Evolutionary conservation across 2,329 filamentous ascomycete genomes (phyloP), one percentile per base, ranked within the genome.

Genomic region (Didymella lethalis): DNA sequence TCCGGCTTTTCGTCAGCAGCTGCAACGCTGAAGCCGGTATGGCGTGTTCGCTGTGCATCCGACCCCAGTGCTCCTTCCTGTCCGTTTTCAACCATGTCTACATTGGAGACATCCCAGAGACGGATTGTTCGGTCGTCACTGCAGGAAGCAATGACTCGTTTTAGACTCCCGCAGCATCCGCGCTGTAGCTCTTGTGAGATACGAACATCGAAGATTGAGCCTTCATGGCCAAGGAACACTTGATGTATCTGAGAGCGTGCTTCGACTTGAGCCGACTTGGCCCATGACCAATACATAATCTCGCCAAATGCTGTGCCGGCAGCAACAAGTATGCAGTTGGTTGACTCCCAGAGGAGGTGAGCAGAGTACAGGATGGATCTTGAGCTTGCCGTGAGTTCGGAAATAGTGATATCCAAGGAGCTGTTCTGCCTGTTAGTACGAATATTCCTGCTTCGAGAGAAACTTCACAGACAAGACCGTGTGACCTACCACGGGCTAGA

Each of bases 231-330:
- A 8, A 82, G 81, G 68, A 88, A 88, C 43, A 83, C 81, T 63
- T 84, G 82, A 65, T 87, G 84, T 14, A 84, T 80, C 5, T 75
- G 77, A 14, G 78, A 74, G 16, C 32, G 34, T 4, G 67, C 41
- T 7, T 50, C 59, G 11, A 47, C 49, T 32, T 57, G 46, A 29
- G 56, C 28, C 2, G 65, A 62, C n/a, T 83, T 66, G 46, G 80
- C 78, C 66, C 87, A 93, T 64, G 88, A 91, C 95, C 95, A 98
- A 16, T 96, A 85, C 36, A 97, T 83, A 32, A 99, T 90, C 75
- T 98, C 93, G 3, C 95, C 95, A 77, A 98, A 98, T 1, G 94
- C 93, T 0, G 95, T 98, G 1, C 95, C 95, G 3, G 91, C 91
- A 7, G 92, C 92, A 49, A 97, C 85, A 20, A 97, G 83, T 45